These are phyloP conservation scores for Conticribra weissflogii DNA, from an alignment of 108 stramenopile genomes.

Conservation along the genomic window DNA sequence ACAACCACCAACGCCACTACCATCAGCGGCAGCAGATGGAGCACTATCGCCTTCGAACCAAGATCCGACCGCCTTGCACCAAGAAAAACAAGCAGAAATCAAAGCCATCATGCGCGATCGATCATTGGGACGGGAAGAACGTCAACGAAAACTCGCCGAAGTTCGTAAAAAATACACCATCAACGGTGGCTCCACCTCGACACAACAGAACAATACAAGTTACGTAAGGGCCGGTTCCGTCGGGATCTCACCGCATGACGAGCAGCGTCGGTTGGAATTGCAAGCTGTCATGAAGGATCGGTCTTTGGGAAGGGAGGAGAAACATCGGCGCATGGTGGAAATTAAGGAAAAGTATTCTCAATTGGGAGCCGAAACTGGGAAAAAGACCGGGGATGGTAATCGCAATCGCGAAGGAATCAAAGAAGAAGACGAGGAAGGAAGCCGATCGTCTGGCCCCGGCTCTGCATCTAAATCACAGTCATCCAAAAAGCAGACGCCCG, in stretches of 20 bases:
- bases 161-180: not conserved
- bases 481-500: no score
- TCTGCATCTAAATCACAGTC: no score
- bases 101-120: not conserved
- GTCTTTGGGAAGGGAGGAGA: constrained; percentile 21
- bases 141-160: not conserved
- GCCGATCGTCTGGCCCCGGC: no score
- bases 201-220: no score
- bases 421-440: no score
- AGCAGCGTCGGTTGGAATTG: constrained; percentile 5
- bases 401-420: not conserved
- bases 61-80: not conserved
- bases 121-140: not conserved
- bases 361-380: not conserved
- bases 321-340: constrained; percentile 18
- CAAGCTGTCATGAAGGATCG: constrained; percentile 30
- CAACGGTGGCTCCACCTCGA: no score
- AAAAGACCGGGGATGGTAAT: not conserved
- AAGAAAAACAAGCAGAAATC: not conserved
- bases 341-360: constrained; percentile 24
- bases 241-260: not conserved
- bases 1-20: not conserved
- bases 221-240: not conserved
- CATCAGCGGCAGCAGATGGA: not conserved
- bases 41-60: not conserved